Conservation (phyloP, 768 basidiomycete genomes). For the Harrya chromipes region DNA sequence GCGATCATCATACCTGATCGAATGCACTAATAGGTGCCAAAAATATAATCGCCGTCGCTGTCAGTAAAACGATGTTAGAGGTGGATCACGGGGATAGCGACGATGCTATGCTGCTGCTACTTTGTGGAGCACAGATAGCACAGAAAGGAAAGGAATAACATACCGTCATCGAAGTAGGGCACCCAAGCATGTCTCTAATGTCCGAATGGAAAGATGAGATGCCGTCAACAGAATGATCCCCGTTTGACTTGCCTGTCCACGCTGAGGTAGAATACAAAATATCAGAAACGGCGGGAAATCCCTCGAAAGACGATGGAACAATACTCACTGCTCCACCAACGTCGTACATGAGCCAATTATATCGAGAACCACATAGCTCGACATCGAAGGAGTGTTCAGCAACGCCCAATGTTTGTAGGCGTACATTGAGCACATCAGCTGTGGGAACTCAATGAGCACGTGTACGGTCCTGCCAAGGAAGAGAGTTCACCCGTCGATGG, state of each 20-base stretch:
- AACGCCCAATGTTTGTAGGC: constrained; percentile 77
- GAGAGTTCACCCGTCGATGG: constrained; percentile 58
- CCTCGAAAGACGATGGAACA: background rate
- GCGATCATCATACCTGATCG: constrained; percentile 58
- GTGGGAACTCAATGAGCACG: constrained; percentile 5
- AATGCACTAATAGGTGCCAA: constrained; percentile 84
- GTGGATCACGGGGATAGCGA: constrained; percentile 9
- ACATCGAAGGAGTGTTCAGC: constrained; percentile 75
- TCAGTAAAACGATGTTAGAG: constrained; percentile 7
- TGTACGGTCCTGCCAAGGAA: background rate
- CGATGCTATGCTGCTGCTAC: constrained; percentile 18
- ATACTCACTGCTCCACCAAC: constrained; percentile 75
- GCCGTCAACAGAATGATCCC: constrained; percentile 11
- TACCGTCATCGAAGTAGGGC: constrained; percentile 83
- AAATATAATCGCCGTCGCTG: constrained; percentile 84
- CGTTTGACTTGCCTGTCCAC: constrained; percentile 51
- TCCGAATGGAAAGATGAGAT: constrained; percentile 12
- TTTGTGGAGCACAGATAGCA: constrained; percentile 5
- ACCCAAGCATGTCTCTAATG: constrained; percentile 74
- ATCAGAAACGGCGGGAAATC: background rate
- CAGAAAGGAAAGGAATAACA: constrained; percentile 23
- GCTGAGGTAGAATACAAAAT: constrained; percentile 35
- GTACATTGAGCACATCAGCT: constrained; percentile 79
- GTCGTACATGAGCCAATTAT: constrained; percentile 79
- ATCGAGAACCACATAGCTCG: constrained; percentile 55